phyloP scores from a whole-genome alignment of 441 rosid genomes.

The Croton laevigatus region DNA sequence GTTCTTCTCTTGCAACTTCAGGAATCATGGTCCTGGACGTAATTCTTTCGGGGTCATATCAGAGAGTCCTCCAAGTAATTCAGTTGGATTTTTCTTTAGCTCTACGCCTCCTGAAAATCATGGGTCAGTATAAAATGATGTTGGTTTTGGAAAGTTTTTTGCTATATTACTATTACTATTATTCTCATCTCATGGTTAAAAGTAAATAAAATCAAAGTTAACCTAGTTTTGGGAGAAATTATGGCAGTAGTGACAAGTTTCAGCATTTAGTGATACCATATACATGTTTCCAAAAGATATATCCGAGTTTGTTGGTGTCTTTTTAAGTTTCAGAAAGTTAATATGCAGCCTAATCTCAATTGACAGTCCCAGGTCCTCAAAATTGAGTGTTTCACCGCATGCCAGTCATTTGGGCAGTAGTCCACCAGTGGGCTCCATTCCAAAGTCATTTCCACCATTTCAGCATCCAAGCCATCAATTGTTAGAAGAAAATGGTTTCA shows the following conservation, averaged over 20 bases:
- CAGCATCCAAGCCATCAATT: slow-evolving; percentile 98
- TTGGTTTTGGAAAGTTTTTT: slow-evolving; percentile 11
- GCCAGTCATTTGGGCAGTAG: slow-evolving; percentile 68
- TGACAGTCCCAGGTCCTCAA: slow-evolving; percentile 71
- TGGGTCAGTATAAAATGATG: slow-evolving; percentile 52
- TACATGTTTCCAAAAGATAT: background rate
- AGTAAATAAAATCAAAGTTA: background rate
- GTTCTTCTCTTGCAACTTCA: slow-evolving; percentile 81
- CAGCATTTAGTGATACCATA: slow-evolving; percentile 2
- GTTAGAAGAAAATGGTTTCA: slow-evolving; percentile 94
- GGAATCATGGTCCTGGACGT: slow-evolving; percentile 57
- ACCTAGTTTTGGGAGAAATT: background rate
- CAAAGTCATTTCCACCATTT: slow-evolving; percentile 86
- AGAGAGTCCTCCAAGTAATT: slow-evolving; percentile 95
- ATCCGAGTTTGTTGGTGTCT: background rate
- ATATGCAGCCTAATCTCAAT: slow-evolving; percentile 17
- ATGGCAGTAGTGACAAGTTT: background rate
- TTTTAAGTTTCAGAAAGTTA: slow-evolving; percentile 9
- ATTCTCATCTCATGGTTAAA: background rate
- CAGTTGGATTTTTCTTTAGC: slow-evolving; percentile 93
- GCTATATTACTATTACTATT: slow-evolving; percentile 3
- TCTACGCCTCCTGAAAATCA: slow-evolving; percentile 92
- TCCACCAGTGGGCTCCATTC: slow-evolving; percentile 95
- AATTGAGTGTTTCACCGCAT: slow-evolving; percentile 80
- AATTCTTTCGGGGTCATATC: slow-evolving; percentile 55